A percentile compares a stretch with the other conserved stretches of the same genome.
phyloP scores from a whole-genome alignment of 768 basidiomycete genomes.

The Boletus edulis region DNA sequence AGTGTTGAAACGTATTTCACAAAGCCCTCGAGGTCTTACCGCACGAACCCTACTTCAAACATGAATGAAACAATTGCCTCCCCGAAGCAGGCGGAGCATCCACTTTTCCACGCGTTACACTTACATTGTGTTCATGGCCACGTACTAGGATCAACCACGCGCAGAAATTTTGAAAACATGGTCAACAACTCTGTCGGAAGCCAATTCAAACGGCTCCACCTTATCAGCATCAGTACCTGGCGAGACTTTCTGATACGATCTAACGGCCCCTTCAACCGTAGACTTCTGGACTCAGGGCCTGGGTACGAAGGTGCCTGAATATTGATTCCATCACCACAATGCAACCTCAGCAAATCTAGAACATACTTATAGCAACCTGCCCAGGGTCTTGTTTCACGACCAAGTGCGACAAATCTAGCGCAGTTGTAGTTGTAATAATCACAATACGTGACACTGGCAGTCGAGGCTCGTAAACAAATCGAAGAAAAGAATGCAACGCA shows the following conservation, averaged over 20 bases:
- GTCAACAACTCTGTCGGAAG: no score
- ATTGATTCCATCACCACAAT: no score
- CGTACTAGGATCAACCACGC: neutral
- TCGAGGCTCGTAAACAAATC: slow-evolving; percentile 18
- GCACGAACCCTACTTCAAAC: neutral
- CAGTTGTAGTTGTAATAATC: neutral
- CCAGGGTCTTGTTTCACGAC: neutral
- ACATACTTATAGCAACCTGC: neutral
- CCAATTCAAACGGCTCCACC: no score
- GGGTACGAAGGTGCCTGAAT: no score
- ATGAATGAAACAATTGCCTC: neutral
- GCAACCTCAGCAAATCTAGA: no score
- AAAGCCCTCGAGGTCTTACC: neutral
- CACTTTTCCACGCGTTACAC: neutral
- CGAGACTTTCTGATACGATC: no score
- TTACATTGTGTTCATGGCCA: no score
- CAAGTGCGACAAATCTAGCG: neutral
- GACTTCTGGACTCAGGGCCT: no score
- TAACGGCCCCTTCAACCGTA: no score
- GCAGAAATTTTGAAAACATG: neutral
- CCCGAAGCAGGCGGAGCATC: neutral
- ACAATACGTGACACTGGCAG: no score
- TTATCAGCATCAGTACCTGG: no score
- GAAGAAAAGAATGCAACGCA: neutral
- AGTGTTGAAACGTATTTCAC: neutral